Base-by-base conservation (phyloP, 2,329 filamentous ascomycete genomes). In the Paraconiothyrium sp. region DNA sequence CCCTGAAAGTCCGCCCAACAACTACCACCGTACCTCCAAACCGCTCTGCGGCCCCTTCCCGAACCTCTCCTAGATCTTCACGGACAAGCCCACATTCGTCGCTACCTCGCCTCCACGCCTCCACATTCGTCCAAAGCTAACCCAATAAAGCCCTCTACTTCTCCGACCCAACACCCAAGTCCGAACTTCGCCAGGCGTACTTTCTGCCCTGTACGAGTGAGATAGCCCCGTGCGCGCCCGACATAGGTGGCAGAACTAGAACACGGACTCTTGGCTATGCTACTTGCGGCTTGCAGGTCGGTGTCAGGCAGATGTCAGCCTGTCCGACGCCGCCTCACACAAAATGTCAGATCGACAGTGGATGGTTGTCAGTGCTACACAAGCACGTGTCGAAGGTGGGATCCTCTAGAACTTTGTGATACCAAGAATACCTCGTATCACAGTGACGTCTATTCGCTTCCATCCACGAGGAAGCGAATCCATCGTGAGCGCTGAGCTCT, bases 111-210 rank as follows among this genome's bases (percentile, higher is more conserved):
- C 37, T 30, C 37, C 20, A 32, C 37, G 27, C 37, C 24, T 44
- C 37, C 51, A n/a, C 51, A 43, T 43, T 32, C 24, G 16, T 20
- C 22, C 7, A 20, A 22, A 20, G 10, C 51, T 54, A 32, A 44
- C 51, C 37, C 22, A 54, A 44, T 11, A 43, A 20, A 44, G 37
- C 51, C 51, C 11, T 54, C 3, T 44, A 24, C 37, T 54, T 54
- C 51, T 54, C 51, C 51, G 51, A 54, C 20, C 8, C 51, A 30
- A 10, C 48, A 27, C 37, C 37, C 24, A 54, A 54, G 51, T 54
- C 51, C 51, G 51, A 54, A 20, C 39, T n/a, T 5, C 16, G 16
- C 39, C 39, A 20, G 39, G 39, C 39, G 39, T 41, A 41, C 16
- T 41, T 41, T 24, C 44, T 47, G 22, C 44, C 22, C 24, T 22